A percentile compares a stretch with the other conserved stretches of the same genome.
Conservation (phyloP, 73 alveolate genomes). For the Paramecium caudatum region DNA sequence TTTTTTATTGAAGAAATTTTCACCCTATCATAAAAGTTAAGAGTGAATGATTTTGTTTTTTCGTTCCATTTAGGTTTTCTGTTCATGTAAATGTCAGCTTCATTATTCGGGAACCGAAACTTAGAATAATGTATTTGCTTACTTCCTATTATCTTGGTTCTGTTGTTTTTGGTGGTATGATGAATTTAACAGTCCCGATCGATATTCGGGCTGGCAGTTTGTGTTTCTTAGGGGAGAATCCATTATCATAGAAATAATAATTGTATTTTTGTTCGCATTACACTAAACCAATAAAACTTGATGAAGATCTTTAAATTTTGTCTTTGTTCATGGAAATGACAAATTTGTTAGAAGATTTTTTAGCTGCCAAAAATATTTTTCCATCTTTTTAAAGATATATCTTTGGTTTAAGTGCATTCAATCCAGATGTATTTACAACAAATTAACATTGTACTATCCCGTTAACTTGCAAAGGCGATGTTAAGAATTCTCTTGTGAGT, state of each 20-base stretch:
- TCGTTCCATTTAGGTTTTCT: slow-evolving; percentile 93
- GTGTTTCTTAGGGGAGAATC: slow-evolving; percentile 15
- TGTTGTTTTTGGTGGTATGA: not conserved
- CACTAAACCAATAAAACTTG: slow-evolving; percentile 18
- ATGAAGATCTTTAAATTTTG: not conserved
- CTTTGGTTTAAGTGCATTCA: slow-evolving; percentile 17
- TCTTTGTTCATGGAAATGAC: slow-evolving; percentile 28
- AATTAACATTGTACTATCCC: slow-evolving; percentile 38
- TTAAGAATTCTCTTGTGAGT: not conserved
- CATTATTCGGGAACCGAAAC: slow-evolving; percentile 27
- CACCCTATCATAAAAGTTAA: slow-evolving; percentile 90
- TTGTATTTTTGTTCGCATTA: not conserved
- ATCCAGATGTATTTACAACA: slow-evolving; percentile 21
- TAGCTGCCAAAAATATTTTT: slow-evolving; percentile 45
- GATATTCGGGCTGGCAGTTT: not conserved
- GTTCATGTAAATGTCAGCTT: slow-evolving; percentile 74
- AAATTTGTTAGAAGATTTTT: slow-evolving; percentile 48
- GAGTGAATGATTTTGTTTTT: slow-evolving; percentile 87
- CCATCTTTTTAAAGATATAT: slow-evolving; percentile 27
- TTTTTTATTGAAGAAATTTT: slow-evolving; percentile 88
- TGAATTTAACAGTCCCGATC: not conserved
- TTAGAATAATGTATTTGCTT: not conserved
- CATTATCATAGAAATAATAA: slow-evolving; percentile 17
- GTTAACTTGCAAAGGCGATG: not conserved
- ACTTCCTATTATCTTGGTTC: slow-evolving; percentile 61